phyloP scores from a whole-genome alignment of 192 early-diverging fungal genomes.

The Podila minutissima region DNA sequence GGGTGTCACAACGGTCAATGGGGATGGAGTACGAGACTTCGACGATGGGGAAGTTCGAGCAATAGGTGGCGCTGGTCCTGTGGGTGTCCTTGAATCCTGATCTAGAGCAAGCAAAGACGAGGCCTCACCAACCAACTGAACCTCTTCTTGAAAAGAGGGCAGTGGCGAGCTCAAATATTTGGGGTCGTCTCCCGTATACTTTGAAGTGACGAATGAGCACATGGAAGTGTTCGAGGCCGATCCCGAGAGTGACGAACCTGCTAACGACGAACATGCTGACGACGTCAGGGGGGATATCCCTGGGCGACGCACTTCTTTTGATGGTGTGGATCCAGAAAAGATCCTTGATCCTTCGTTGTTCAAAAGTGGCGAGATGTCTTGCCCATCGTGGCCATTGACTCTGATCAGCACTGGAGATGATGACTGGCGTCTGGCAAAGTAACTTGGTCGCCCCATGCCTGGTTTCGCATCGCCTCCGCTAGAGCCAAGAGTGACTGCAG shows the following conservation, averaged over 20 bases:
- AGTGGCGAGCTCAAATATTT: too few relatives aligned
- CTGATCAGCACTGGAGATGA: conserved; percentile 45
- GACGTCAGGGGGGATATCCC: conserved; percentile 3
- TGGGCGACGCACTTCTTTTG: conserved; percentile 10
- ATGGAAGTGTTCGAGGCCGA: conserved; percentile 8
- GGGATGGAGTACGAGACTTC: not conserved
- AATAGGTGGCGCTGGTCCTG: not conserved
- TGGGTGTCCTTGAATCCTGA: not conserved
- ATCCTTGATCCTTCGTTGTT: conserved; percentile 4
- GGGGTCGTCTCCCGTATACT: not conserved
- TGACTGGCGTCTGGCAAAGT: conserved; percentile 22
- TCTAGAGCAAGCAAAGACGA: not conserved
- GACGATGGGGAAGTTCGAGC: not conserved
- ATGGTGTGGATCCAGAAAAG: conserved; percentile 19
- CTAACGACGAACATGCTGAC: not conserved
- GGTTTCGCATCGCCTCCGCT: not conserved
- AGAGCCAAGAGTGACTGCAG: conserved; percentile 6
- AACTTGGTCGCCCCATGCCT: conserved; percentile 10
- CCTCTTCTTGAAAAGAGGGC: too few relatives aligned
- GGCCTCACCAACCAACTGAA: too few relatives aligned
- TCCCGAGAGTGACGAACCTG: conserved; percentile 1
- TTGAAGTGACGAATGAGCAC: conserved; percentile 18
- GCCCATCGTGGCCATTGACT: conserved; percentile 35
- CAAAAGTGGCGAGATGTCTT: conserved; percentile 33
- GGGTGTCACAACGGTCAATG: not conserved